phyloP scores from a whole-genome alignment of 768 basidiomycete genomes.

The Filobasidium wieringae region DNA sequence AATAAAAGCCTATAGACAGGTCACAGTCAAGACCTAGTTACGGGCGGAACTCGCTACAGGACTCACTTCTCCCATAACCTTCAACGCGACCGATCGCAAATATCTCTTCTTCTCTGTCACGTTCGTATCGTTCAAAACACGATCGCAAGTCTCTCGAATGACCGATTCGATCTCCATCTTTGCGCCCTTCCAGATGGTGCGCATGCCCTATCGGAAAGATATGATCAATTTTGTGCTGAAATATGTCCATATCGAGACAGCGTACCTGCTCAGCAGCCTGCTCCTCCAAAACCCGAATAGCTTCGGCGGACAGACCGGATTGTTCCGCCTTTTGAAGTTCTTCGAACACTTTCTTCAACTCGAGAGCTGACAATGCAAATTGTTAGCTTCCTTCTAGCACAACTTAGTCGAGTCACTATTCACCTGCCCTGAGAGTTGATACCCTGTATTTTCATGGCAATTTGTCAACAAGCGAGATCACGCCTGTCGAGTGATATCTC shows the following conservation, averaged over 20 bases:
- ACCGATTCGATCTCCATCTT: conserved; percentile 40
- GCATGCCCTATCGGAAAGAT: neutral
- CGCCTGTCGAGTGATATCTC: neutral
- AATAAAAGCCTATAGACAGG: neutral
- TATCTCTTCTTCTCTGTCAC: conserved; percentile 31
- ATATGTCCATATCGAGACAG: neutral
- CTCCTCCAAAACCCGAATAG: conserved; percentile 38
- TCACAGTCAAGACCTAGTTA: neutral
- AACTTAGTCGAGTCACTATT: neutral
- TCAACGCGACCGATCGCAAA: conserved; percentile 32
- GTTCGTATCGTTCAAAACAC: conserved; percentile 31
- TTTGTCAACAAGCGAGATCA: neutral
- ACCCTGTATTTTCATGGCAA: conserved; percentile 18
- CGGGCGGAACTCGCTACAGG: neutral
- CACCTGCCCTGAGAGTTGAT: conserved; percentile 33
- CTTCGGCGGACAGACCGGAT: conserved; percentile 34
- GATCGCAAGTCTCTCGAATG: conserved; percentile 35
- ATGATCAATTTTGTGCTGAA: neutral
- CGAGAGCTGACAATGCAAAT: conserved; percentile 19
- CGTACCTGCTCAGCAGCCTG: conserved; percentile 34
- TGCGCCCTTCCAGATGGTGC: conserved; percentile 26
- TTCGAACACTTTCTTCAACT: conserved; percentile 40
- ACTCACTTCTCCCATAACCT: conserved; percentile 37
- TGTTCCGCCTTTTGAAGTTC: conserved; percentile 36
- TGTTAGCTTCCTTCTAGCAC: neutral